These are phyloP conservation scores for Mycena epipterygia DNA, from an alignment of 768 basidiomycete genomes.

Conservation along the genomic window DNA sequence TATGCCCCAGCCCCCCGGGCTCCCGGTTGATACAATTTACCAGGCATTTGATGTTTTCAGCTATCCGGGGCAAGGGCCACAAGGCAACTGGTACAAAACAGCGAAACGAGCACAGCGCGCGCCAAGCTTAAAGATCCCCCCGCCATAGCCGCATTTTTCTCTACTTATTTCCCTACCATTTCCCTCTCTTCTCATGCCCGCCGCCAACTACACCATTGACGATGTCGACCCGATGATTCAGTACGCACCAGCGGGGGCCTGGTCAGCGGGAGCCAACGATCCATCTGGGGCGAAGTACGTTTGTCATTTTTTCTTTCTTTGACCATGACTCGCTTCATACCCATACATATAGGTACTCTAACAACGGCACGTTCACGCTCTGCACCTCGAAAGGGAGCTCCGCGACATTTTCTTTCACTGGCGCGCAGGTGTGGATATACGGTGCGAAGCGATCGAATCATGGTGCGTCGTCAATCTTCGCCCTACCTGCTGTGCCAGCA, in stretches of 20 bases:
- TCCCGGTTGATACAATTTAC: no score
- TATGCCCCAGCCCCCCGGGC: no score
- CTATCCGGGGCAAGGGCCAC: no score
- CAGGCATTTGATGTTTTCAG: no score
- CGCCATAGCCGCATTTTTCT: no score
- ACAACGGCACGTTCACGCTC: constrained; percentile 51
- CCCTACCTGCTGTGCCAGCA: background rate
- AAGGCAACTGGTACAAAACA: no score
- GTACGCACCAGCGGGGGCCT: constrained; percentile 37
- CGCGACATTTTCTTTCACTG: constrained; percentile 52
- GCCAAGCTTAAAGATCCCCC: no score
- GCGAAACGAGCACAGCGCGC: no score
- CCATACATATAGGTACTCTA: constrained; percentile 47
- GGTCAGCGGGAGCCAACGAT: constrained; percentile 37
- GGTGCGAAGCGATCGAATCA: constrained; percentile 53
- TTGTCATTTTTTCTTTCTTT: background rate
- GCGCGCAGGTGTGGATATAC: constrained; percentile 52
- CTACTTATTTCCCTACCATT: no score
- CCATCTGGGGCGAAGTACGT: constrained; percentile 16
- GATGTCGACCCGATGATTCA: constrained; percentile 44
- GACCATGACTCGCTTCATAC: background rate
- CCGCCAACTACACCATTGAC: constrained; percentile 42
- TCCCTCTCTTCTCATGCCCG: no score
- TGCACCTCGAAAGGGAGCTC: constrained; percentile 46
- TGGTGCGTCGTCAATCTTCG: constrained; percentile 34